A percentile compares a stretch with the other conserved stretches of the same genome.
Evolutionary conservation across 2,329 filamentous ascomycete species (phyloP).

Genomic region (Tolypocladium amazonense): DNA sequence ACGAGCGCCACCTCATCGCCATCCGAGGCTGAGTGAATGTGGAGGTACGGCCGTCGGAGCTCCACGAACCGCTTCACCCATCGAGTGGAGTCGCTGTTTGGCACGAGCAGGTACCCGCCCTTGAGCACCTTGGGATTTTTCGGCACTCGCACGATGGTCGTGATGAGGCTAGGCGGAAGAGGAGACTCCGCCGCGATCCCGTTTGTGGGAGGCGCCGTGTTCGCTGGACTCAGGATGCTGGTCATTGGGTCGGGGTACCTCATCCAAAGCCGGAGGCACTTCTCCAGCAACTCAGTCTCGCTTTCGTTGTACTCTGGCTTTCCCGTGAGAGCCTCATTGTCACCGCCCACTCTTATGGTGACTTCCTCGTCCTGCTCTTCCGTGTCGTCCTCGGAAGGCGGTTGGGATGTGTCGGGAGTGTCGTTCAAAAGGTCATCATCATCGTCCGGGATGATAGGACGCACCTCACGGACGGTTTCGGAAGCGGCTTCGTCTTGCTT

Average conservation of each 20-base stretch:
- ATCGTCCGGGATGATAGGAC: conserved; percentile 37
- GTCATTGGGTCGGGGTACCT: conserved; percentile 45
- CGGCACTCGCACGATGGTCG: conserved; percentile 64
- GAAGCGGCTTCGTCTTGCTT: conserved; percentile 23
- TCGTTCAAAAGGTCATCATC: conserved; percentile 50
- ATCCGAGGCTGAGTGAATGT: conserved; percentile 74
- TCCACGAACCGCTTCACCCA: conserved; percentile 95
- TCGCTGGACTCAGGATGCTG: conserved; percentile 45
- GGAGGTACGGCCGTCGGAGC: conserved; percentile 80
- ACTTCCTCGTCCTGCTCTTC: conserved; percentile 11
- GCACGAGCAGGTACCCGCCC: conserved; percentile 77
- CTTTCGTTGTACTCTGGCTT: conserved; percentile 32
- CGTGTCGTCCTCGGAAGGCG: conserved; percentile 18
- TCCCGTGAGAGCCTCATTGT: conserved; percentile 7
- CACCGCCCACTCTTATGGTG: conserved; percentile 10
- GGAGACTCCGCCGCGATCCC: conserved; percentile 40
- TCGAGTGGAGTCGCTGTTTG: conserved; percentile 67
- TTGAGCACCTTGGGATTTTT: conserved; percentile 79
- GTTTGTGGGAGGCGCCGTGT: conserved; percentile 59
- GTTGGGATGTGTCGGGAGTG: conserved; percentile 41
- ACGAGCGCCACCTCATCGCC: conserved; percentile 87
- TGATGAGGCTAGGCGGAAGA: conserved; percentile 54
- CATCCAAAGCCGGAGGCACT: conserved; percentile 55
- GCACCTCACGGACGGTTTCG: conserved; percentile 23
- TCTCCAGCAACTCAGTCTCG: conserved; percentile 38